phyloP scores from a whole-genome alignment of 2,329 filamentous ascomycete genomes.

The Pseudomassariella vexata region DNA sequence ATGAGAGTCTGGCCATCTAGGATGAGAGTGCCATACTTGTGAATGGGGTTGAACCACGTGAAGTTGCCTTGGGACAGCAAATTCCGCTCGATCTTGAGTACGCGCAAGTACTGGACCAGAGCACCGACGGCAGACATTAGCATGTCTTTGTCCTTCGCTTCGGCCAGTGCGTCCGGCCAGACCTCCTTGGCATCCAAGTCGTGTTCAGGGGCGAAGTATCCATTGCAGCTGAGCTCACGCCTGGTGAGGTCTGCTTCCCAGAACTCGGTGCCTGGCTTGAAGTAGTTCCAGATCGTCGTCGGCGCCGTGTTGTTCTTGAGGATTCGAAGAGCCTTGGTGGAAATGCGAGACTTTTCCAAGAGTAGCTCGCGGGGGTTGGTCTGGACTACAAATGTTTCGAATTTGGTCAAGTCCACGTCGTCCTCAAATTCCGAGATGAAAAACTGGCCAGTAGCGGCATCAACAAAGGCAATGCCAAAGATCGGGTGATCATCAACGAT shows the following conservation, averaged over 20 bases:
- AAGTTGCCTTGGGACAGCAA: slow-evolving; percentile 89
- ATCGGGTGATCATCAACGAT: slow-evolving; percentile 67
- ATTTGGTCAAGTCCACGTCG: slow-evolving; percentile 89
- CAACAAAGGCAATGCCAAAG: slow-evolving; percentile 90
- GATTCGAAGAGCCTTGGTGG: slow-evolving; percentile 83
- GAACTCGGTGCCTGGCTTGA: slow-evolving; percentile 85
- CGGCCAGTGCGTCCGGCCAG: slow-evolving; percentile 72
- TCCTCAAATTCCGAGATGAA: slow-evolving; percentile 89
- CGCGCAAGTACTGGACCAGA: slow-evolving; percentile 76
- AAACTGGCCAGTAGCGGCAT: slow-evolving; percentile 94
- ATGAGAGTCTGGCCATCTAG: slow-evolving; percentile 94
- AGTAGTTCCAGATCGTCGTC: slow-evolving; percentile 90
- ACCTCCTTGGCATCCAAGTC: slow-evolving; percentile 48
- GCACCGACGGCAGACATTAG: slow-evolving; percentile 90
- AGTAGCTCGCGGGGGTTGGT: slow-evolving; percentile 83
- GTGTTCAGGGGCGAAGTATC: slow-evolving; percentile 67
- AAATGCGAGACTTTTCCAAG: slow-evolving; percentile 80
- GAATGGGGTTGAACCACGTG: slow-evolving; percentile 84
- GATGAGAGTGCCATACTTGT: slow-evolving; percentile 82
- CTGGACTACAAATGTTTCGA: slow-evolving; percentile 94
- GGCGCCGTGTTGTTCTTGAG: slow-evolving; percentile 93
- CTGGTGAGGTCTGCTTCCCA: slow-evolving; percentile 79
- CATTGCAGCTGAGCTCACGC: slow-evolving; percentile 72
- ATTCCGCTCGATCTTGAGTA: slow-evolving; percentile 83
- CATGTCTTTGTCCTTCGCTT: slow-evolving; percentile 71